phyloP scores from a whole-genome alignment of 2,329 filamentous ascomycete species.

The Xylaria sp. region DNA sequence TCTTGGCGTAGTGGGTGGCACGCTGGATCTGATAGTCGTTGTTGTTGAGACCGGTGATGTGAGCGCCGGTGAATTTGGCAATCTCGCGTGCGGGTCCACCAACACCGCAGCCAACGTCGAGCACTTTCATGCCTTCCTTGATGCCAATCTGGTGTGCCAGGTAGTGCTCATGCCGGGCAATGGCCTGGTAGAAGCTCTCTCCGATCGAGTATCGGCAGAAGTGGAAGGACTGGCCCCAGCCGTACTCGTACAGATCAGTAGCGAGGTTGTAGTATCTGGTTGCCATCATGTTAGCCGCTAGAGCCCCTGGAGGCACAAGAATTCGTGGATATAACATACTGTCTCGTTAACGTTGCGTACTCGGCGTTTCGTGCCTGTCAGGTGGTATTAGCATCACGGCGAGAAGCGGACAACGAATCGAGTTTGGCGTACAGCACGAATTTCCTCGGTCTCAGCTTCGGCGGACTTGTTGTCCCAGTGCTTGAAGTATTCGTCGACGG shows the following conservation, averaged over 20 bases:
- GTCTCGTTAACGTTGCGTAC: constrained; percentile 92
- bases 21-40: constrained; percentile 99
- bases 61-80: constrained; percentile 90
- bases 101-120: constrained; percentile 97
- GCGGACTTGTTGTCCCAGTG: constrained; percentile 90
- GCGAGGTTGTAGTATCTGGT: constrained; percentile 94
- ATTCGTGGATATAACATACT: constrained; percentile 67
- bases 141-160: constrained; percentile 90
- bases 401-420: constrained; percentile 5
- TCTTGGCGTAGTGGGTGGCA: constrained; percentile 83
- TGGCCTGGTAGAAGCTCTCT: constrained; percentile 89
- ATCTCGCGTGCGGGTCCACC: constrained; percentile 96
- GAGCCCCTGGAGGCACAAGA: background rate
- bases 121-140: constrained; percentile 85
- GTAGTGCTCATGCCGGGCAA: constrained; percentile 97
- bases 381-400: constrained; percentile 20
- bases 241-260: constrained; percentile 97
- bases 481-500: constrained; percentile 93
- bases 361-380: constrained; percentile 81
- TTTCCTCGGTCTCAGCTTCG: constrained; percentile 83
- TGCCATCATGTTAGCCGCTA: constrained; percentile 12
- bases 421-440: constrained; percentile 73
- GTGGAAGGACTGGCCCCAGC: constrained; percentile 96
- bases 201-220: constrained; percentile 92
- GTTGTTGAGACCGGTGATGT: constrained; percentile 95